These are phyloP conservation scores for Vigna mungo DNA, from an alignment of 306 rosid genomes.

Conservation along the genomic window DNA sequence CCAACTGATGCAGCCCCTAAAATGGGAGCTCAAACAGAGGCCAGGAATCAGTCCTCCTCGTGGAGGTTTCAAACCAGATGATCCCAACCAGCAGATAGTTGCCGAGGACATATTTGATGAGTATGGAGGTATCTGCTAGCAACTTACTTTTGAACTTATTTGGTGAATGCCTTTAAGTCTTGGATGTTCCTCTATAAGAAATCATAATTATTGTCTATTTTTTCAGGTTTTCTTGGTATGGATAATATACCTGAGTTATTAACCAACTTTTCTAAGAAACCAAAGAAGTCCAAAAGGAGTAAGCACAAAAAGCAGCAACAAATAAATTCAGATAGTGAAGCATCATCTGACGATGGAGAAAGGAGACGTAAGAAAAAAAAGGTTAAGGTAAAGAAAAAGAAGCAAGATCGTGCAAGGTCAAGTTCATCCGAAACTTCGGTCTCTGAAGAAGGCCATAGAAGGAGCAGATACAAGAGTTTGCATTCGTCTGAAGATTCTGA, in stretches of 20 bases:
- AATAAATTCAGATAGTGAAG: slow-evolving; percentile 52
- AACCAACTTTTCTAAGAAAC: slow-evolving; percentile 70
- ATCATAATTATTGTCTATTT: slow-evolving; percentile 30
- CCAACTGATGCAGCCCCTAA: slow-evolving; percentile 73
- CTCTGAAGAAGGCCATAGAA: slow-evolving; percentile 48
- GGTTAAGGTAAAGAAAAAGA: slow-evolving; percentile 59
- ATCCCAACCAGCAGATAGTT: slow-evolving; percentile 98
- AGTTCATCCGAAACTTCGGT: slow-evolving; percentile 64
- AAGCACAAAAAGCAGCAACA: slow-evolving; percentile 56
- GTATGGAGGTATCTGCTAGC: slow-evolving; percentile 77
- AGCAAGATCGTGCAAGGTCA: slow-evolving; percentile 48
- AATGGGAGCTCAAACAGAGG: slow-evolving; percentile 98
- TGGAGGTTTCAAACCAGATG: slow-evolving; percentile 92
- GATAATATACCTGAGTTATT: slow-evolving; percentile 73
- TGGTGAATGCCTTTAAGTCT: background rate
- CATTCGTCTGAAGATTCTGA: slow-evolving; percentile 57
- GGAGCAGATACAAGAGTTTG: slow-evolving; percentile 47
- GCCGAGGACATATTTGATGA: slow-evolving; percentile 96
- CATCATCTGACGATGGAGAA: slow-evolving; percentile 58
- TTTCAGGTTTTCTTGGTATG: slow-evolving; percentile 79
- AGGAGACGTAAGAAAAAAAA: slow-evolving; percentile 50
- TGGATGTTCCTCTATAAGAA: slow-evolving; percentile 21
- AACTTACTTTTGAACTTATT: slow-evolving; percentile 21
- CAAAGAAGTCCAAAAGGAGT: slow-evolving; percentile 69
- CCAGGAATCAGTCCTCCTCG: slow-evolving; percentile 99